These are phyloP conservation scores for Phytophthora crassamura DNA, from an alignment of 352 stramenopile genomes.

Conservation along the genomic window DNA sequence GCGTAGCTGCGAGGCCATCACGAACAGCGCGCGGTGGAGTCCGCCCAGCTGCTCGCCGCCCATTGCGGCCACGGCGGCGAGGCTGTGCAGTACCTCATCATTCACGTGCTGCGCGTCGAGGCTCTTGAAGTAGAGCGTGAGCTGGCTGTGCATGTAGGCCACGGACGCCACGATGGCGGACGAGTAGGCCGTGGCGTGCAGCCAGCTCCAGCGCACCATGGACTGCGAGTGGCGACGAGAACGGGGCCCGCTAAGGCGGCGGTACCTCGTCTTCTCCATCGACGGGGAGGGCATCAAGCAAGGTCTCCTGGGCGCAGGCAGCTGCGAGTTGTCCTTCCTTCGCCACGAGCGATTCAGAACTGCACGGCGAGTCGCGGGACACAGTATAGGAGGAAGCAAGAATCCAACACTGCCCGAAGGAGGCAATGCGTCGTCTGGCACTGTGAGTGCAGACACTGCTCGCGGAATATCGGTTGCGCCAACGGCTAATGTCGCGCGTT, in stretches of 20 bases:
- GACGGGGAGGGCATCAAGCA: not conserved
- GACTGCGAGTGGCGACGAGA: slow-evolving; percentile 34
- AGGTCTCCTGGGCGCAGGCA: too few species aligned
- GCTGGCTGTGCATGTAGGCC: slow-evolving; percentile 72
- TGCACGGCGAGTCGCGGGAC: slow-evolving; percentile 1
- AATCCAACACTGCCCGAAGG: not conserved
- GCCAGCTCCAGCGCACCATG: slow-evolving; percentile 71
- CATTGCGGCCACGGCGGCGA: slow-evolving; percentile 32
- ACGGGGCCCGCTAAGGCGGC: slow-evolving; percentile 4
- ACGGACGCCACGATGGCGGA: slow-evolving; percentile 69
- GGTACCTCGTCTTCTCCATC: slow-evolving; percentile 30
- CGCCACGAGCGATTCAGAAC: slow-evolving; percentile 22
- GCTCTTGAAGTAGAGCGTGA: slow-evolving; percentile 52
- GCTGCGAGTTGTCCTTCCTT: not conserved
- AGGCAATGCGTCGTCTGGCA: not conserved
- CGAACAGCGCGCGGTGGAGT: slow-evolving; percentile 36
- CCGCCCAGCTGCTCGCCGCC: slow-evolving; percentile 43
- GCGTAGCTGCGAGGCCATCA: slow-evolving; percentile 46
- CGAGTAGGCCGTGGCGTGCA: slow-evolving; percentile 74
- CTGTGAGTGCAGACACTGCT: too few species aligned
- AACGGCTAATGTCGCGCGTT: too few species aligned
- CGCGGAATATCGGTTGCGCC: too few species aligned
- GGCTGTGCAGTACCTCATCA: slow-evolving; percentile 45
- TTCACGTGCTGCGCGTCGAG: slow-evolving; percentile 41
- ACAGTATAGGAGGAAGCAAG: not conserved